phyloP scores from a whole-genome alignment of 768 basidiomycete genomes.

The Xerocomellus chrysenteron region DNA sequence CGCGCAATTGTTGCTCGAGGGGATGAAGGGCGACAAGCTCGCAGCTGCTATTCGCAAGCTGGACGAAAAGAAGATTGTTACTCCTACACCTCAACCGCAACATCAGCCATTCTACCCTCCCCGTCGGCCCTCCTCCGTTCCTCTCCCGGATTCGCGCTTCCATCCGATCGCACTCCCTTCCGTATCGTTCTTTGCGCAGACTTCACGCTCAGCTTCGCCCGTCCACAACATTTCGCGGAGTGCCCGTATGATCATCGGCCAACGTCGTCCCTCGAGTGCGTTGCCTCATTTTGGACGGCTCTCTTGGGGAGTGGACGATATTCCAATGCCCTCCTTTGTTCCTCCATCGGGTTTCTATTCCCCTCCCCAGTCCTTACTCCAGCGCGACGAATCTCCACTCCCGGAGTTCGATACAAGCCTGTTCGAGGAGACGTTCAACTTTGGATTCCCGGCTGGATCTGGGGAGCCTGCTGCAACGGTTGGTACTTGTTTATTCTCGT shows the following conservation, averaged over 20 bases:
- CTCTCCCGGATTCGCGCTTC: constrained; percentile 46
- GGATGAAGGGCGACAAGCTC: constrained; percentile 69
- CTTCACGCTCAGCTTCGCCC: constrained; percentile 46
- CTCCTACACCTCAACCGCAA: background rate
- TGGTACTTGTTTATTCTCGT: background rate
- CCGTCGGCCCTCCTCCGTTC: constrained; percentile 63
- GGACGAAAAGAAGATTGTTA: constrained; percentile 31
- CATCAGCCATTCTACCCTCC: constrained; percentile 34
- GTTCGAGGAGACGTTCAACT: constrained; percentile 45
- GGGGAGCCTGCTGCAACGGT: constrained; percentile 16
- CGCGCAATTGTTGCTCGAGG: constrained; percentile 60
- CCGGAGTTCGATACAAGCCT: constrained; percentile 49
- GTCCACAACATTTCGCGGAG: constrained; percentile 44
- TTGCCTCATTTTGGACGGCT: constrained; percentile 35
- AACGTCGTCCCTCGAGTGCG: constrained; percentile 51
- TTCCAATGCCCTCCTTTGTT: constrained; percentile 22
- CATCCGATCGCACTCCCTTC: constrained; percentile 45
- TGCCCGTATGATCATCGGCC: constrained; percentile 41
- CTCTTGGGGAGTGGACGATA: constrained; percentile 27
- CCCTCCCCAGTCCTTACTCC: constrained; percentile 28
- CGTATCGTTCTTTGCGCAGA: constrained; percentile 39
- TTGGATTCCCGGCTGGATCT: constrained; percentile 22
- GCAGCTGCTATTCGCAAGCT: constrained; percentile 57
- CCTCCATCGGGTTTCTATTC: constrained; percentile 3
- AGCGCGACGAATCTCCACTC: constrained; percentile 46